A percentile compares a stretch with the other conserved stretches of the same genome.
phyloP scores from a whole-genome alignment of 176 grass and related monocot genomes.

The Lolium rigidum region DNA sequence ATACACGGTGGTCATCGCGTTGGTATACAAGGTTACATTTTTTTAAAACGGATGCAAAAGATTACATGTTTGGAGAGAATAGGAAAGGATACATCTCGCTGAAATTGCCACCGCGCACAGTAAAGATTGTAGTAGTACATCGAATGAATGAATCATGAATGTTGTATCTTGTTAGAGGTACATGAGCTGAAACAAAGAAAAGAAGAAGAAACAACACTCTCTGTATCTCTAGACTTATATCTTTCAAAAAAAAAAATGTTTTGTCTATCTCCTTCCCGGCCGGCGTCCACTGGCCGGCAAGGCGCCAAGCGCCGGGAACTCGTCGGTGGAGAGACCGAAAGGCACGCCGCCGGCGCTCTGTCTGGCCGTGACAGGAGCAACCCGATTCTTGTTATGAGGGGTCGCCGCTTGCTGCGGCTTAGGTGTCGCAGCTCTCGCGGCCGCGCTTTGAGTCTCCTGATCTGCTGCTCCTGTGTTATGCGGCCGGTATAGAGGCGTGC shows the following conservation, averaged over 20 bases:
- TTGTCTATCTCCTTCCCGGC: neutral
- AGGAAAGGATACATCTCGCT: too few species aligned
- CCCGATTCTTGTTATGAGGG: neutral
- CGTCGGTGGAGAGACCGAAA: conserved; percentile 23
- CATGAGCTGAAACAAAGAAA: too few species aligned
- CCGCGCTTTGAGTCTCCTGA: neutral
- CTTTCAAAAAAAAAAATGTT: neutral
- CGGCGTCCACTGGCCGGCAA: neutral
- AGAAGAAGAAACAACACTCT: too few species aligned
- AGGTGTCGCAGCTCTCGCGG: neutral
- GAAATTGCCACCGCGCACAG: too few species aligned
- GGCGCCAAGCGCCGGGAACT: conserved; percentile 39
- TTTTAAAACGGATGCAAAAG: too few species aligned
- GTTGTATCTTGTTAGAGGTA: too few species aligned
- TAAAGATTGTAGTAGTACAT: too few species aligned
- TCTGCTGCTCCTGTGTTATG: neutral
- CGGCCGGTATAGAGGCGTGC: neutral
- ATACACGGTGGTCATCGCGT: too few species aligned
- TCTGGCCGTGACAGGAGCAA: neutral
- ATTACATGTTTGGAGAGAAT: too few species aligned
- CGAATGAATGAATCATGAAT: too few species aligned
- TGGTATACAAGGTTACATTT: too few species aligned
- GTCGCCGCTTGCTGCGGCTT: neutral
- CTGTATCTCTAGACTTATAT: neutral
- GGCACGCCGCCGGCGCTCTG: neutral